Percentiles rank a stretch among this genome's conserved stretches.
Conservation (phyloP, 2,329 filamentous ascomycete species). For the Fusarium decemcellulare region DNA sequence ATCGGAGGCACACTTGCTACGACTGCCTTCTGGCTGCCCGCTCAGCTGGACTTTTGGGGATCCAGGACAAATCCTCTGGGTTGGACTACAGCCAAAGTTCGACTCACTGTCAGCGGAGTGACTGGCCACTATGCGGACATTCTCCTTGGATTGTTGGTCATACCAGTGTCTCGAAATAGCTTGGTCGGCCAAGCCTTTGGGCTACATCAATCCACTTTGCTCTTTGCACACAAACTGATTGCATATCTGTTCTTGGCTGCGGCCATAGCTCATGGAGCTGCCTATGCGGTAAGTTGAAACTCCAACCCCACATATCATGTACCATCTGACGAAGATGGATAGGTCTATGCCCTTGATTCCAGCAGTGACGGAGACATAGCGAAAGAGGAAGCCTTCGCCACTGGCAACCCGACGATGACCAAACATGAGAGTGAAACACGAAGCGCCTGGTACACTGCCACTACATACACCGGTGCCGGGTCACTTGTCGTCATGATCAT, state of each 20-base stretch:
- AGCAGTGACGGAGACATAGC: conserved; percentile 3
- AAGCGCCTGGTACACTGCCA: conserved; percentile 14
- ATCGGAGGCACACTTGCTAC: conserved; percentile 1
- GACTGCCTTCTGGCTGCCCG: conserved; percentile 10
- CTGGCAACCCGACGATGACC: conserved; percentile 21
- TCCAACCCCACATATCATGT: background rate
- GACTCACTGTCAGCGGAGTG: conserved; percentile 16
- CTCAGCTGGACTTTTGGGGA: conserved; percentile 16
- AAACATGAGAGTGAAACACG: conserved; percentile 13
- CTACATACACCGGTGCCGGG: conserved; percentile 14
- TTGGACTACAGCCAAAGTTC: conserved; percentile 17
- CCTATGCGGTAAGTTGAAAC: conserved; percentile 13
- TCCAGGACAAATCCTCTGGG: conserved; percentile 19
- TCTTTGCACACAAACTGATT: conserved; percentile 14
- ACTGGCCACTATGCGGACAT: conserved; percentile 26
- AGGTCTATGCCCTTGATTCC: conserved; percentile 15
- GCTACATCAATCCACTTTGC: conserved; percentile 13
- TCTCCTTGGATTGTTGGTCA: conserved; percentile 16
- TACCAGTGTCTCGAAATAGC: conserved; percentile 19
- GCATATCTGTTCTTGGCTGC: conserved; percentile 10
- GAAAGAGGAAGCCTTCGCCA: conserved; percentile 3
- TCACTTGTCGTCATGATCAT: conserved; percentile 1
- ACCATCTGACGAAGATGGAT: background rate
- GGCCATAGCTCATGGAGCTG: conserved; percentile 1
- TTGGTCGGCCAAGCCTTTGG: conserved; percentile 14